phyloP scores from a whole-genome alignment of 1,139 yeast species.

The Ogataea hybrid region DNA sequence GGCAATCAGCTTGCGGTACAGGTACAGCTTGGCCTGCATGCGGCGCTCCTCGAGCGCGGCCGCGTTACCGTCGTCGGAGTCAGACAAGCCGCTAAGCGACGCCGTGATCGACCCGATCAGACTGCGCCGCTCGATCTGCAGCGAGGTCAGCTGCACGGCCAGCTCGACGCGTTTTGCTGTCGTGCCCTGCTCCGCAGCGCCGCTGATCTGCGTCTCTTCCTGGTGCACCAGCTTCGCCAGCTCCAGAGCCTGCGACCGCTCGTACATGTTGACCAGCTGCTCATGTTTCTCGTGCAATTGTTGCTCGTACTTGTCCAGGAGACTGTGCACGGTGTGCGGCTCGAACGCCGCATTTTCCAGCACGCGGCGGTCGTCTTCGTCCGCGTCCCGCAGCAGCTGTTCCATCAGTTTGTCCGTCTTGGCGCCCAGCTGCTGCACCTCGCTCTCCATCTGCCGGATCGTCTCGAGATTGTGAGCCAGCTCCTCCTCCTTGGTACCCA shows the following conservation, averaged over 20 bases:
- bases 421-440: constrained; percentile 18
- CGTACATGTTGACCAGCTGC: constrained; percentile 25
- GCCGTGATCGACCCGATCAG: constrained; percentile 34
- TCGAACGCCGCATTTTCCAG: constrained; percentile 7
- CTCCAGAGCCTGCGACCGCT: constrained; percentile 35
- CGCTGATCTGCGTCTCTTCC: constrained; percentile 22
- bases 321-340: constrained; percentile 9
- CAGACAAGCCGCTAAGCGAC: constrained; percentile 15
- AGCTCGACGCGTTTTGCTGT: constrained; percentile 20
- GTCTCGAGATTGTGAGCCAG: constrained; percentile 29
- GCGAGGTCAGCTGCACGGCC: constrained; percentile 47
- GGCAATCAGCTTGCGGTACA: constrained; percentile 78
- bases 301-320: constrained; percentile 8
- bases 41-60: constrained; percentile 17
- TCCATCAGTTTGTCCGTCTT: constrained; percentile 20
- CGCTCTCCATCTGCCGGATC: constrained; percentile 21
- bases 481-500: constrained; percentile 39
- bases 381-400: constrained; percentile 15
- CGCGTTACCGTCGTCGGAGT: constrained; percentile 8
- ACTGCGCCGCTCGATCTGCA: constrained; percentile 52
- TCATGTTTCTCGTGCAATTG: constrained; percentile 15
- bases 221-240: constrained; percentile 33
- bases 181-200: constrained; percentile 1
- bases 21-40: constrained; percentile 57
- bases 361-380: constrained; percentile 2